Percentiles rank a stretch among this genome's conserved stretches.
Evolutionary conservation across 2,329 filamentous ascomycete species (phyloP).

Genomic region (Colletotrichum australisinense): DNA sequence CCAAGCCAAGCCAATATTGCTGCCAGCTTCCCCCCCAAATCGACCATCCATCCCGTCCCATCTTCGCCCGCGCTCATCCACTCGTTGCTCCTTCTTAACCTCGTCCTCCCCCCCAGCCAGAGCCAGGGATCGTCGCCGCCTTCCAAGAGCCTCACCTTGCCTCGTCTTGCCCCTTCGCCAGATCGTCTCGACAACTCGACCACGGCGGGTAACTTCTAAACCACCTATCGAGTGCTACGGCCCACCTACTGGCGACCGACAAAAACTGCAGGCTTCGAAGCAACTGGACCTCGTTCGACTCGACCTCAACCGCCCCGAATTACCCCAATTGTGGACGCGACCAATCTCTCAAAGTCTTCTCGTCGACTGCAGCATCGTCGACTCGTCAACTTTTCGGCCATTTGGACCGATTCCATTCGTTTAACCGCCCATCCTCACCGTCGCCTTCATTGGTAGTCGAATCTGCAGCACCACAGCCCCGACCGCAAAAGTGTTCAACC

Average conservation of each 20-base stretch:
- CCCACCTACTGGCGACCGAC: not conserved
- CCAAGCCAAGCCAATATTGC: slow-evolving; percentile 33
- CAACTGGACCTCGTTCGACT: not conserved
- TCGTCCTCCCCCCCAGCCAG: slow-evolving; percentile 12
- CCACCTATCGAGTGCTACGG: not conserved
- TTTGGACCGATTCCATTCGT: slow-evolving; percentile 22
- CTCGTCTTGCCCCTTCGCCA: slow-evolving; percentile 15
- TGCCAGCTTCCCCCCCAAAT: not conserved
- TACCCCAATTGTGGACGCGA: not conserved
- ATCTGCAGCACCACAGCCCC: not conserved
- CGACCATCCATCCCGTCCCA: slow-evolving; percentile 19
- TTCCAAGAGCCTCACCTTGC: slow-evolving; percentile 17
- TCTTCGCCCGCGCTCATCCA: not conserved
- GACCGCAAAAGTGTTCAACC: not conserved
- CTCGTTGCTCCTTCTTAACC: slow-evolving; percentile 18
- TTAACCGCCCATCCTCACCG: slow-evolving; percentile 6
- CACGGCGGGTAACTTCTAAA: not conserved
- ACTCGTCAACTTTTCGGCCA: not conserved
- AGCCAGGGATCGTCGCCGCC: slow-evolving; percentile 20
- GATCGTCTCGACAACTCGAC: not conserved
- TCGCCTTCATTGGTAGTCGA: slow-evolving; percentile 4
- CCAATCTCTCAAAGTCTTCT: not conserved
- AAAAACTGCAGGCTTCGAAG: not conserved
- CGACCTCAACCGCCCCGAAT: not conserved
- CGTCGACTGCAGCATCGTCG: not conserved